Percentiles rank a stretch among this genome's conserved stretches.
Conservation (phyloP, 345 rosid species). For the Cochlearia excelsa region DNA sequence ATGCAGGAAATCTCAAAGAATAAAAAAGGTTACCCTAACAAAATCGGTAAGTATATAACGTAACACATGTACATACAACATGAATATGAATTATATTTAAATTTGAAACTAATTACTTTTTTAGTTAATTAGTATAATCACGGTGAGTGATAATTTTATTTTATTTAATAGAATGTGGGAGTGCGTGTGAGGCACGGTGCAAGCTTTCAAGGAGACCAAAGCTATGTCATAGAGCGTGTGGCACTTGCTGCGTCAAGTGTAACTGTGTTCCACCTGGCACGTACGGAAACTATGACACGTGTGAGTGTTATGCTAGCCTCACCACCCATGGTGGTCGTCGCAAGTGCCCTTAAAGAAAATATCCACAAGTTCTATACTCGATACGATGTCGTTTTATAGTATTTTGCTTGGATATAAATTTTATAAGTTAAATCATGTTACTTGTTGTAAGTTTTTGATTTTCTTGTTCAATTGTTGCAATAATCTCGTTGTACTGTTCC, state of each 20-base stretch:
- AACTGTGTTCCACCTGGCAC: slow-evolving; percentile 83
- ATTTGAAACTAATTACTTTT: too few species aligned
- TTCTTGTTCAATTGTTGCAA: too few species aligned
- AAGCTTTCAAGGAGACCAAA: slow-evolving; percentile 52
- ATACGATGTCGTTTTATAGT: too few species aligned
- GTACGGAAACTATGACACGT: slow-evolving; percentile 54
- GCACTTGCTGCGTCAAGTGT: slow-evolving; percentile 70
- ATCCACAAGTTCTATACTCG: too few species aligned
- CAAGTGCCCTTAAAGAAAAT: slow-evolving; percentile 59
- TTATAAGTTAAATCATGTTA: too few species aligned
- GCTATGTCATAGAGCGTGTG: slow-evolving; percentile 69
- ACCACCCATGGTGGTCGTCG: slow-evolving; percentile 72
- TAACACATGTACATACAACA: background rate
- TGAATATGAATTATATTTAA: background rate
- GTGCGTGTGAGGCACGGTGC: slow-evolving; percentile 63
- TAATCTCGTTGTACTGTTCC: too few species aligned
- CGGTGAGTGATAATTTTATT: background rate
- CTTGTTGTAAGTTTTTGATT: too few species aligned
- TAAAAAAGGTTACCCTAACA: slow-evolving; percentile 8
- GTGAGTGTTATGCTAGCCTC: slow-evolving; percentile 62
- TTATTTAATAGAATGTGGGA: slow-evolving; percentile 51
- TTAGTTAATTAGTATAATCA: background rate
- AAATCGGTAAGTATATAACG: slow-evolving; percentile 25
- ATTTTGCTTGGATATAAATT: too few species aligned
- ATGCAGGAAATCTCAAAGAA: slow-evolving; percentile 22